phyloP scores from a whole-genome alignment of 2,329 filamentous ascomycete species.

The Catunica adiposa region DNA sequence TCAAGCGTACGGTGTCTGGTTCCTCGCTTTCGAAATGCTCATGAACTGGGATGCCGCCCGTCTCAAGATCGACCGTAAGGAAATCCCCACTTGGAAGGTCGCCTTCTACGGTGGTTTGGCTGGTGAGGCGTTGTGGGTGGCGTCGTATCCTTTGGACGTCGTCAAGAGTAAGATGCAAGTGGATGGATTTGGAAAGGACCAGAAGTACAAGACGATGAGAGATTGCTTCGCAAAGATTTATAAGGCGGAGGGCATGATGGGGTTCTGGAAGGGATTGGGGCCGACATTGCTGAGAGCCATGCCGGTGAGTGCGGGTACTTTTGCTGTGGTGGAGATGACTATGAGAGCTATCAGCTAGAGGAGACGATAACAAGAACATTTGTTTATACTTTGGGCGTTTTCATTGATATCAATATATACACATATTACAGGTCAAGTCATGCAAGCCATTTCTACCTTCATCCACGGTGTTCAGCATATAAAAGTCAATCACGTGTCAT shows the following conservation, averaged over 20 bases:
- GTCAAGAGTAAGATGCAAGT: slow-evolving; percentile 99
- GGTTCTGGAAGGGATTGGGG: slow-evolving; percentile 89
- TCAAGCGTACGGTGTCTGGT: slow-evolving; percentile 92
- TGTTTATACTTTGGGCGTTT: background rate
- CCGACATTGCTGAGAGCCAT: slow-evolving; percentile 87
- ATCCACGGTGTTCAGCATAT: background rate
- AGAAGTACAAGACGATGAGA: slow-evolving; percentile 65
- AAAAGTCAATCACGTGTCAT: background rate
- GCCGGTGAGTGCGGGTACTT: slow-evolving; percentile 96
- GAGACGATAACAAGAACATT: background rate
- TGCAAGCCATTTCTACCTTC: background rate
- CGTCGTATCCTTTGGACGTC: slow-evolving; percentile 90
- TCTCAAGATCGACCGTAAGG: slow-evolving; percentile 56
- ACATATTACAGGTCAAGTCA: no score
- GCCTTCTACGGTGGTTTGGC: slow-evolving; percentile 85
- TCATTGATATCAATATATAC: background rate
- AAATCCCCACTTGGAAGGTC: slow-evolving; percentile 71
- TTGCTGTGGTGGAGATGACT: slow-evolving; percentile 62
- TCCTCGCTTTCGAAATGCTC: slow-evolving; percentile 84
- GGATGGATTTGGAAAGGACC: slow-evolving; percentile 62
- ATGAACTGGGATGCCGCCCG: slow-evolving; percentile 80
- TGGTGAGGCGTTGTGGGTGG: slow-evolving; percentile 84
- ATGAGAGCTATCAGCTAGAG: slow-evolving; percentile 41
- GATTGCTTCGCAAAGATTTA: slow-evolving; percentile 80
- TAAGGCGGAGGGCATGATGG: slow-evolving; percentile 55